Evolutionary conservation across 2,329 filamentous ascomycete genomes (phyloP), one percentile per base, ranked within the genome.

Genomic region (Alternaria metachromatica): DNA sequence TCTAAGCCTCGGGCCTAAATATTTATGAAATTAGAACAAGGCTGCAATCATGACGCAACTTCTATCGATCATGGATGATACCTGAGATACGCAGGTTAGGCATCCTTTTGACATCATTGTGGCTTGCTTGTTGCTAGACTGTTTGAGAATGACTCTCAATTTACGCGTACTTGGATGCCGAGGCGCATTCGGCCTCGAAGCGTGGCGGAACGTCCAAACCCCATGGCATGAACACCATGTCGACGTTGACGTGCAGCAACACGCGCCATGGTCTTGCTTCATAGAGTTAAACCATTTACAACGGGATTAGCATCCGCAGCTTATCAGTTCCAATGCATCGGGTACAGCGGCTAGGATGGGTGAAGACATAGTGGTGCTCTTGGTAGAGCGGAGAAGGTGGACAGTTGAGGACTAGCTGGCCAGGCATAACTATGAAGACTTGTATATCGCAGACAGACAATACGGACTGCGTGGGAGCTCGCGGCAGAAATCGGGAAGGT

Each of bases 401-500:
- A 37, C 43, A 20, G 50, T 55, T 43, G 58, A 12, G 50, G 41
- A 26, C 49, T 48, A 60, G 58, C 48, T 28, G 41, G 41, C 48
- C 13, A 33, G 49, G 56, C 33, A 18, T 45, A 55, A 20, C 41
- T 33, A 46, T 37, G 41, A 58, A 46, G 43, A 26, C 26, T 51
- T n/a, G 30, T 59, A 46, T 58, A 64, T 54, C 28, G 55, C 54
- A 55, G 44, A 58, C 54, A 59, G 25, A 20, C 55, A 60, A 62
- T 49, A 58, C 33, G 46, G 49, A 30, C 13, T 60, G 58, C 37
- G n/a, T 28, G 23, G 49, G 37, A 57, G 55, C 45, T 54, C 53
- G 66, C 72, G 72, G 70, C 66, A 67, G 56, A 57, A 64, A 46
- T 65, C 69, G 69, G n/a, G 68, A 62, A 68, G 60, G 60, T 56